Base-by-base conservation (phyloP, 2,329 filamentous ascomycete genomes). In the Aureobasidium pullulans region DNA sequence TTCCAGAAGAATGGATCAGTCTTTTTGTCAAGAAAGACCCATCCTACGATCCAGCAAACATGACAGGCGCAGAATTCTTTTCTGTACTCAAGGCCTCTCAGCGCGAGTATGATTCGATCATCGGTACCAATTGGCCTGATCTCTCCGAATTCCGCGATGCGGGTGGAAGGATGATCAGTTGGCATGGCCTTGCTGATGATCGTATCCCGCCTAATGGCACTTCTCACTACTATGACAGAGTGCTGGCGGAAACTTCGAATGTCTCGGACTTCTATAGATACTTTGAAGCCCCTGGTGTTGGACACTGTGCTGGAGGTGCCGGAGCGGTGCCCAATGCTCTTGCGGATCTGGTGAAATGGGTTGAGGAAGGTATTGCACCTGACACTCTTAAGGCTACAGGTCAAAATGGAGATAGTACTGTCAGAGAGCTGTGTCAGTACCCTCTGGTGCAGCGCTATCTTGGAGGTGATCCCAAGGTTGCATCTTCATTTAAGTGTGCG, bases 161-260 rank as follows among this genome's bases (percentile, higher is more conserved):
- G 1, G 75, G 73, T 0, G 74, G 70, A 1, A 79, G 78, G 61
- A 69, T 79, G 64, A 68, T 79, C 15, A 72, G 69, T 1, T 78
- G 72, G 70, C 75, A 78, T 54, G 76, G 76, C 0, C 61, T 74
- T 6, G 69, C 68, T 2, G 74, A 77, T 61, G 61, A 70, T 19
- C 61, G 75, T 11, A 76, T 78, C 59, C 65, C 66, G 23, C 66
- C 71, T 1, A 67, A 70, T 8, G 72, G 73, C 2, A 73, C 71
- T 0, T 61, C 62, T 3, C 57, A 71, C 28, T 77, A 77, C 63
- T 76, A 76, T 60, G 56, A 70, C 6, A 61, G 65, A 6, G 72
- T 75, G 1, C 52, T 65, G 16, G 64, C 62, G 1, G 36, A 64
- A 2, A 69, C 71, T 49, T 60, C 68, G 0, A 37, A 66, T 2